Base-by-base conservation (phyloP, 148 eudicot genomes). In the Chenopodium quinoa region DNA sequence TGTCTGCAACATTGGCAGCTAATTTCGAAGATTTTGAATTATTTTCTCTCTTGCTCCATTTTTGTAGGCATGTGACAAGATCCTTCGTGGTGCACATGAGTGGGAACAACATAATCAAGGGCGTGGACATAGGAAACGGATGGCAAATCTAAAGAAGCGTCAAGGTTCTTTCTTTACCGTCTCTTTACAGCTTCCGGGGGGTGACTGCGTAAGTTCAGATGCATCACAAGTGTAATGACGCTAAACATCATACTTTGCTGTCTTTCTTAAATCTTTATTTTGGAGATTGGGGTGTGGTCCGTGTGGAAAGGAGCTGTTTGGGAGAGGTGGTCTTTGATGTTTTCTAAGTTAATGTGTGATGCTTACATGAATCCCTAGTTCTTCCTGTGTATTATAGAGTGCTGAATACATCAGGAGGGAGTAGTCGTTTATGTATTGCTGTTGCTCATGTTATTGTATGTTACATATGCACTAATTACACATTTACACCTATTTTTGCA, bases 91-190 rank as follows among this genome's bases (percentile, higher is more conserved):
- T 19, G 88, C 86, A 19, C 93, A 93, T 73, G 97, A 95, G 73
- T 95, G 98, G 98, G 91, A 91, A 72, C 98, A 93, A 79, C 98
- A 95, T 81, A 89, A 71, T 75, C 96, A 93, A 75, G 97, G 98
- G 11, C 93, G 97, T 19, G 81, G 85, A 63, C 98, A 95, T 83
- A 89, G 97, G 19, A 95, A 93, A 84, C 85, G 97, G 76, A 81
- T 85, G 9, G 90, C 86, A 46, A 82, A 89, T 52, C 87, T 92
- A 11, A 86, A 71, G 78, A 92, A 88, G 86, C 88, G 86, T 34
- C 91, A 85, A 46, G 54, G 71, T 67, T 77, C 79, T 74, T 37
- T 62, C 75, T 68, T 20, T 71, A 76, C 79, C 16, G 31, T 4
- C 60, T 32, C 62, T n/a, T 12, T 70, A 23, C 29, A 37, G 23